phyloP scores from a whole-genome alignment of 1,139 yeast species.

The Eremothecium coryli region DNA sequence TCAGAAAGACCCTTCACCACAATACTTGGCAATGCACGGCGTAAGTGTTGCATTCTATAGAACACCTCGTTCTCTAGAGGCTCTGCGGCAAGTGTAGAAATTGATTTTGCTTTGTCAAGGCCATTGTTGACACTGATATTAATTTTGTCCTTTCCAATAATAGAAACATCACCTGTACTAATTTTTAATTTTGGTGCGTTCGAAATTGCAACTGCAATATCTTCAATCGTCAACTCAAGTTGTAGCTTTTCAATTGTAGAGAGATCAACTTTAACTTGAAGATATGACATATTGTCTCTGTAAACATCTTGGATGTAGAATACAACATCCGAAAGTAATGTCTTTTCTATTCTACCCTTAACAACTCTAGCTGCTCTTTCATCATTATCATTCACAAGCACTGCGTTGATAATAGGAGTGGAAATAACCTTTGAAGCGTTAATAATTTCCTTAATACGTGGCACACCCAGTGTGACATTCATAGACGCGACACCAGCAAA shows the following conservation, averaged over 20 bases:
- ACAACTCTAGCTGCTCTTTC: slow-evolving; percentile 98
- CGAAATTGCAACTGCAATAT: slow-evolving; percentile 74
- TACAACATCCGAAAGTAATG: slow-evolving; percentile 76
- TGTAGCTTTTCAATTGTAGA: slow-evolving; percentile 83
- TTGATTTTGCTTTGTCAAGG: slow-evolving; percentile 35
- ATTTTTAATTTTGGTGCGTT: slow-evolving; percentile 87
- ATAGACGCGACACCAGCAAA: slow-evolving; percentile 99
- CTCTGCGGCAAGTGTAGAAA: slow-evolving; percentile 36
- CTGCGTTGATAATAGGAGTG: slow-evolving; percentile 94
- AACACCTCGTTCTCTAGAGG: slow-evolving; percentile 57
- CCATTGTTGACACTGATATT: slow-evolving; percentile 67
- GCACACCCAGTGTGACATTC: slow-evolving; percentile 98
- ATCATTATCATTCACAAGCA: slow-evolving; percentile 83
- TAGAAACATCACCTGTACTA: slow-evolving; percentile 58
- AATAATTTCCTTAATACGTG: slow-evolving; percentile 96
- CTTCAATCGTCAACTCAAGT: slow-evolving; percentile 76
- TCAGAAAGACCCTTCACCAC: slow-evolving; percentile 90
- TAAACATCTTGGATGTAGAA: slow-evolving; percentile 90
- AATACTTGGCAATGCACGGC: slow-evolving; percentile 74
- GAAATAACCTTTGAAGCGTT: slow-evolving; percentile 93
- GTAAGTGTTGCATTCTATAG: slow-evolving; percentile 81
- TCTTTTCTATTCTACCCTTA: slow-evolving; percentile 94
- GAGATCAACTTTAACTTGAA: slow-evolving; percentile 75
- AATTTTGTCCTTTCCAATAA: slow-evolving; percentile 58
- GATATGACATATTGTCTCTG: slow-evolving; percentile 65